A percentile compares a stretch with the other conserved stretches of the same genome.
Evolutionary conservation across 208 protist genomes (phyloP).

Genomic region (Trypanosoma rangeli): DNA sequence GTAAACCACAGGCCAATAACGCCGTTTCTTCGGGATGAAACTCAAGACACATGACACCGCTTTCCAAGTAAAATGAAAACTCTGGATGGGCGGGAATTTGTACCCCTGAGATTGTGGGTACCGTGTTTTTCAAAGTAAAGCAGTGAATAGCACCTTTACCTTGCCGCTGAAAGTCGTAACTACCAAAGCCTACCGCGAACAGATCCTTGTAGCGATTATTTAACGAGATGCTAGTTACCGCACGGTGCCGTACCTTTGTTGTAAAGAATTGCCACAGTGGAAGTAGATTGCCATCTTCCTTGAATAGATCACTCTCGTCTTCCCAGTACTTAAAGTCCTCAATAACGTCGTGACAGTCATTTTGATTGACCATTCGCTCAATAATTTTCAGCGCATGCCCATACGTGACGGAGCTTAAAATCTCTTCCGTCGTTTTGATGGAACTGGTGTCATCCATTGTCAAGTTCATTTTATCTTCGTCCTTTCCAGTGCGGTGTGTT

Average conservation of each 20-base stretch:
- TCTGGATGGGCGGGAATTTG: conserved; percentile 89
- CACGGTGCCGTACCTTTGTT: conserved; percentile 80
- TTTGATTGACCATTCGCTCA: conserved; percentile 98
- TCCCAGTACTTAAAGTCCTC: conserved; percentile 98
- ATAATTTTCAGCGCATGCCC: conserved; percentile 84
- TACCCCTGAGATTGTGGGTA: conserved; percentile 58
- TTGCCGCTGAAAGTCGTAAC: conserved; percentile 97
- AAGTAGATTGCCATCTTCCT: conserved; percentile 94
- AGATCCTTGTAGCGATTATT: conserved; percentile 96
- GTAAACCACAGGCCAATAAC: conserved; percentile 94
- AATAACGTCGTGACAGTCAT: conserved; percentile 95
- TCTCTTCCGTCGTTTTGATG: conserved; percentile 46
- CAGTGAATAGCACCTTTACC: conserved; percentile 92
- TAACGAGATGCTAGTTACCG: conserved; percentile 94
- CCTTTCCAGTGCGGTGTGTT: conserved; percentile 66
- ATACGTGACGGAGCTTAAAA: conserved; percentile 67
- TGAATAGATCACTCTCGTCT: conserved; percentile 94
- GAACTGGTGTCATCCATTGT: conserved; percentile 30
- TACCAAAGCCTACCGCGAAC: conserved; percentile 97
- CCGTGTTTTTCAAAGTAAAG: conserved; percentile 97
- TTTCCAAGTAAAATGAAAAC: conserved; percentile 88
- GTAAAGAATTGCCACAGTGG: conserved; percentile 96
- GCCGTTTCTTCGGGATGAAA: conserved; percentile 92
- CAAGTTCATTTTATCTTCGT: conserved; percentile 53
- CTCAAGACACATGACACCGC: conserved; percentile 96